Percentiles rank a stretch among this genome's conserved stretches.
phyloP scores from a whole-genome alignment of 164 flowering plant genomes.

The Kingdonia uniflora region DNA sequence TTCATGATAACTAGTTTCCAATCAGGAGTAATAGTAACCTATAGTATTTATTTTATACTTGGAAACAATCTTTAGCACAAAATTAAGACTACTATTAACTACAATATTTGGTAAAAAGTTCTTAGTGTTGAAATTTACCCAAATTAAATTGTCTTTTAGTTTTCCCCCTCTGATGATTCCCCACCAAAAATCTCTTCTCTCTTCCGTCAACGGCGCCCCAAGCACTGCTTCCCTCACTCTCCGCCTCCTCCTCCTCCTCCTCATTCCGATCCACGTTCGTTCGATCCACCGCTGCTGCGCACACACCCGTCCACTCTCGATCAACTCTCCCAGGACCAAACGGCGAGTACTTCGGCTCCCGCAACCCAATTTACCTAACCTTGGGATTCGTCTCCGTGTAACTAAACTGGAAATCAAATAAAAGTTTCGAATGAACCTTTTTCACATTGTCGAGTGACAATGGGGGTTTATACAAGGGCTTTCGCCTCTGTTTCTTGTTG shows the following conservation, averaged over 20 bases:
- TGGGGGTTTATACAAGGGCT: slow-evolving; percentile 64
- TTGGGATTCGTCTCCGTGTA: slow-evolving; percentile 65
- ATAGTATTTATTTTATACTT: no score
- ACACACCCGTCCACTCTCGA: slow-evolving; percentile 82
- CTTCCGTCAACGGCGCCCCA: no score
- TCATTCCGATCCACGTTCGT: no score
- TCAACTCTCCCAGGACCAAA: slow-evolving; percentile 75
- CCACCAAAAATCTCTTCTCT: slow-evolving; percentile 44
- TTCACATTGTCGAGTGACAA: slow-evolving; percentile 60
- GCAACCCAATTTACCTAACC: slow-evolving; percentile 69
- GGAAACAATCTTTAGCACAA: no score
- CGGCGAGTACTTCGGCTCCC: slow-evolving; percentile 96
- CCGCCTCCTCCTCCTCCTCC: slow-evolving; percentile 51
- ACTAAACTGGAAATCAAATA: slow-evolving; percentile 84
- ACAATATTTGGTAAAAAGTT: no score
- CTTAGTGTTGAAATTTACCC: slow-evolving; percentile 53
- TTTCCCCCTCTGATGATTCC: slow-evolving; percentile 40
- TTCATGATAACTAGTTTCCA: no score
- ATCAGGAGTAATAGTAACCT: no score
- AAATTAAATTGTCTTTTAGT: slow-evolving; percentile 72
- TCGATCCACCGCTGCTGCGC: slow-evolving; percentile 70
- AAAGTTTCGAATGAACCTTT: slow-evolving; percentile 42
- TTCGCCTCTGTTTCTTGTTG: slow-evolving; percentile 7
- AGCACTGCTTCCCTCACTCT: no score
- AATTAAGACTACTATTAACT: no score